Evolutionary conservation across 768 basidiomycete genomes (phyloP).

Genomic region (Boletus reticulatus): DNA sequence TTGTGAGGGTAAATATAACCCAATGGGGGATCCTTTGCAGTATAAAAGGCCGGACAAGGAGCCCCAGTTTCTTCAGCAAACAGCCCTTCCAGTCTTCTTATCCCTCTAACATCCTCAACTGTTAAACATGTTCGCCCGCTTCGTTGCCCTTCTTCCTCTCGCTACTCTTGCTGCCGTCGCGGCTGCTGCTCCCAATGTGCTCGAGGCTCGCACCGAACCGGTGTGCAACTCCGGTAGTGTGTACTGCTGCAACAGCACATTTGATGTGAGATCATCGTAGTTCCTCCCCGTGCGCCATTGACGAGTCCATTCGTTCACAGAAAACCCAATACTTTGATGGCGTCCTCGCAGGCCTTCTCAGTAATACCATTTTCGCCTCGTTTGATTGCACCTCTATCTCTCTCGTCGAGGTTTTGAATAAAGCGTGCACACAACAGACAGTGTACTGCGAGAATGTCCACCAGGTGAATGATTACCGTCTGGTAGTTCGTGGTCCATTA

Average conservation of each 20-base stretch:
- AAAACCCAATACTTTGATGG: accelerated
- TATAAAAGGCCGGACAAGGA: not conserved
- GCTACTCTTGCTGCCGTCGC: not conserved
- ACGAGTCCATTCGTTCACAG: not conserved
- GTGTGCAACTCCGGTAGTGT: not conserved
- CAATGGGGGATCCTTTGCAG: too few species aligned
- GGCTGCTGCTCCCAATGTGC: not conserved
- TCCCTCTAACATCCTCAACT: not conserved
- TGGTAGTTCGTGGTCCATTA: too few species aligned
- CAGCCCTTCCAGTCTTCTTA: not conserved
- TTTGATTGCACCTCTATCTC: not conserved
- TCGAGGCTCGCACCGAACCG: not conserved
- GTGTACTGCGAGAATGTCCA: not conserved
- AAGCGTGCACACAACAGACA: not conserved
- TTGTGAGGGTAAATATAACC: not conserved
- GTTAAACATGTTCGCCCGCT: not conserved
- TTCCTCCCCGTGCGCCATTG: not conserved
- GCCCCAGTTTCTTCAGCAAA: not conserved
- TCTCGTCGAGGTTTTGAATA: not conserved
- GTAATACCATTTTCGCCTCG: too few species aligned
- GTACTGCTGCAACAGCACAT: not conserved
- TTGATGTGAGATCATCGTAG: not conserved
- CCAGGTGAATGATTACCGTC: not conserved
- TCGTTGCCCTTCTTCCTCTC: not conserved
- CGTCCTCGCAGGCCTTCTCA: not conserved